Evolutionary conservation across 1,284 basidiomycete species (phyloP).

Genomic region (Agroathelia rolfsii): DNA sequence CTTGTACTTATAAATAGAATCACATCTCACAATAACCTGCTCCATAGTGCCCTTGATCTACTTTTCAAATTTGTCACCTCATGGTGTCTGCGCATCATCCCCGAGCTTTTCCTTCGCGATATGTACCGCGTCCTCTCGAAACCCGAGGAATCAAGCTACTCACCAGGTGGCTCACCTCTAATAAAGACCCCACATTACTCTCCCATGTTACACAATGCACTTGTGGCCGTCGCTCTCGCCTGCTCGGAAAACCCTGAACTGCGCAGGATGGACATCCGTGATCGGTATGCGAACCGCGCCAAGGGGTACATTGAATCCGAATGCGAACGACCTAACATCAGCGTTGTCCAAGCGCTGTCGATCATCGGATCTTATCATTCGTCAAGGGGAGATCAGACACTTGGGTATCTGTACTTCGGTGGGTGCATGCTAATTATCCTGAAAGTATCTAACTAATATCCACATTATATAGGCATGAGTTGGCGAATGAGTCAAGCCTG

Average conservation of each 20-base stretch:
- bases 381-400: constrained; percentile 41
- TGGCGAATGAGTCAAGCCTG: constrained; percentile 26
- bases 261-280: constrained; percentile 33
- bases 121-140: constrained; percentile 45
- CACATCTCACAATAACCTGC: too few relatives aligned
- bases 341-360: constrained; percentile 47
- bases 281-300: constrained; percentile 41
- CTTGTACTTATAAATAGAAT: constrained; percentile 1
- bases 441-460: too few relatives aligned
- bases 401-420: constrained; percentile 54
- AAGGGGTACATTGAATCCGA: constrained; percentile 47
- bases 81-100: constrained; percentile 39
- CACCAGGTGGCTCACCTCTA: too few relatives aligned
- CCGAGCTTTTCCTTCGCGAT: constrained; percentile 47
- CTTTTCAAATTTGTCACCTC: constrained; percentile 52
- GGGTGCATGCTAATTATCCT: too few relatives aligned
- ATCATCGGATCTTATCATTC: constrained; percentile 52
- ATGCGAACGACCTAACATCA: constrained; percentile 46
- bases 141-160: constrained; percentile 26
- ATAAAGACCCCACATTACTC: constrained; percentile 56
- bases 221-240: constrained; percentile 48
- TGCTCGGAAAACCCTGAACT: constrained; percentile 48
- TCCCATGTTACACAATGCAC: constrained; percentile 60
- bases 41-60: constrained; percentile 45
- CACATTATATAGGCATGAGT: constrained; percentile 34